A percentile compares a stretch with the other conserved stretches of the same genome.
These are phyloP conservation scores for Paramarasmius palmivorus DNA, from an alignment of 1,284 basidiomycete genomes.

Conservation along the genomic window DNA sequence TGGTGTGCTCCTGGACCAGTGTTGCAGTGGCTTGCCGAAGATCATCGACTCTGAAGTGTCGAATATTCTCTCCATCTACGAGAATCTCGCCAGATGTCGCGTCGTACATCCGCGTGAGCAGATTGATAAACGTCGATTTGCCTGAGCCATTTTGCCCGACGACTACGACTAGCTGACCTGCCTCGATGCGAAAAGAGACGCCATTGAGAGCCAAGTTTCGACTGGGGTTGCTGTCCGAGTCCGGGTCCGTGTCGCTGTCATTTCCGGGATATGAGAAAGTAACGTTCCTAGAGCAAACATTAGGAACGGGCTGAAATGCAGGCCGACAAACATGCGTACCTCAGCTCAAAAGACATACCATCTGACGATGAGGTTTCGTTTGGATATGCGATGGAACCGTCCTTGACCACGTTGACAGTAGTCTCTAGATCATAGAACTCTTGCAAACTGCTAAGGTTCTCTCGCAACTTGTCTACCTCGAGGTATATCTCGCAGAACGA, in stretches of 20 bases:
- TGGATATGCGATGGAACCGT: neutral
- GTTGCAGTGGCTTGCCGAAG: conserved; percentile 38
- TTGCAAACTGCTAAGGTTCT: neutral
- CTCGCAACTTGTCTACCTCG: neutral
- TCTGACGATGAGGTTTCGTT: neutral
- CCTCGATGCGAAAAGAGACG: neutral
- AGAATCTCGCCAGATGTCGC: conserved; percentile 38
- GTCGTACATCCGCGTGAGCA: conserved; percentile 46
- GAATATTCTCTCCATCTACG: conserved; percentile 37
- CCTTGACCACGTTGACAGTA: neutral
- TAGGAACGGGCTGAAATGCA: neutral
- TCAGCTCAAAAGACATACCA: conserved; percentile 6
- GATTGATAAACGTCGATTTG: conserved; percentile 43
- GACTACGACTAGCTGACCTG: conserved; percentile 34
- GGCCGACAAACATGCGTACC: neutral
- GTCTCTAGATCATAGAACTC: neutral
- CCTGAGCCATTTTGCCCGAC: conserved; percentile 49
- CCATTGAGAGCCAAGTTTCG: conserved; percentile 3
- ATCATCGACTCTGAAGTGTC: conserved; percentile 32
- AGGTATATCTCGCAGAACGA: neutral
- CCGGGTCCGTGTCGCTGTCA: no score
- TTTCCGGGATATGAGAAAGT: conserved; percentile 1
- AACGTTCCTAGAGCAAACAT: neutral
- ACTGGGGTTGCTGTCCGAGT: neutral
- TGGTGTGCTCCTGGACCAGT: conserved; percentile 42